A percentile compares a stretch with the other conserved stretches of the same genome.
Conservation (phyloP, 768 basidiomycete species). For the Leccinum uliginosum region DNA sequence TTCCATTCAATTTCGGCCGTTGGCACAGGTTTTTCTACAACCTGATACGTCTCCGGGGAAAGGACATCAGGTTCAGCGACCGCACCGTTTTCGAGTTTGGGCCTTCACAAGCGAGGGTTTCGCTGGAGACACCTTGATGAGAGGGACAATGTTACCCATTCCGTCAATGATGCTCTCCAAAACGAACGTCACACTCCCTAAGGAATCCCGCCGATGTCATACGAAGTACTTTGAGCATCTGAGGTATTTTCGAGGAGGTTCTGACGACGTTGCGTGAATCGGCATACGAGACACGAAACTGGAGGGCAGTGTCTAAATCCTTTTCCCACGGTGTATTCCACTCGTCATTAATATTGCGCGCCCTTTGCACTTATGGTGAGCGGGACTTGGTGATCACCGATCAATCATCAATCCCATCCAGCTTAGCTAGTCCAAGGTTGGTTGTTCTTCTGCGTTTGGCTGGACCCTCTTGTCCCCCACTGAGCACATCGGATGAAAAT, state of each 20-base stretch:
- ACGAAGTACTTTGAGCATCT: conserved; percentile 64
- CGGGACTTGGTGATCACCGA: too few relatives aligned
- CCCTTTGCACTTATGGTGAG: too few relatives aligned
- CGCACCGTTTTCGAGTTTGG: conserved; percentile 48
- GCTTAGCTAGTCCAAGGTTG: too few relatives aligned
- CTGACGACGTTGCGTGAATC: conserved; percentile 22
- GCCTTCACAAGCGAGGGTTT: conserved; percentile 15
- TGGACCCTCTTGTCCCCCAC: too few relatives aligned
- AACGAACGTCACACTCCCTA: conserved; percentile 67
- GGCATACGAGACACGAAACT: too few relatives aligned
- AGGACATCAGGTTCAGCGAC: conserved; percentile 70
- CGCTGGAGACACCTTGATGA: conserved; percentile 31
- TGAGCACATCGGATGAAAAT: too few relatives aligned
- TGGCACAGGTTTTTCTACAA: conserved; percentile 71
- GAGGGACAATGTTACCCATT: conserved; percentile 65
- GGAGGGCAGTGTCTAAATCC: too few relatives aligned
- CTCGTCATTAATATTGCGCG: too few relatives aligned
- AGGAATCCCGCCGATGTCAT: conserved; percentile 54
- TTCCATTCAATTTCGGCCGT: conserved; percentile 86
- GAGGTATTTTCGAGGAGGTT: conserved; percentile 35
- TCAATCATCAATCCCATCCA: too few relatives aligned
- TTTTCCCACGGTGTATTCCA: too few relatives aligned
- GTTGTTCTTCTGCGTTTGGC: too few relatives aligned
- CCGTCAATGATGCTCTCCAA: conserved; percentile 81
- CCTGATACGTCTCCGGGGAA: conserved; percentile 75